Conservation (phyloP, 139 green algal species). For the Dunaliella primolecta region DNA sequence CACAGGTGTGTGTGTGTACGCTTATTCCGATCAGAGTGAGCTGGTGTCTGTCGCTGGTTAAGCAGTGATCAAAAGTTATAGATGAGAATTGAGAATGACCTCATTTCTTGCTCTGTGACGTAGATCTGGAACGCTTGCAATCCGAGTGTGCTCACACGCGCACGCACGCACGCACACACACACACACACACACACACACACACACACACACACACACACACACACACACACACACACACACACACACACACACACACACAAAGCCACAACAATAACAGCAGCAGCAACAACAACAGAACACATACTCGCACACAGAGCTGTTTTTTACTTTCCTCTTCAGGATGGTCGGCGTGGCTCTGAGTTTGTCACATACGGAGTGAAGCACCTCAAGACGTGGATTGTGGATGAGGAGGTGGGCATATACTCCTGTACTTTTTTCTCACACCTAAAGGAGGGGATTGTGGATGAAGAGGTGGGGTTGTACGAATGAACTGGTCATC, state of each 20-base stretch:
- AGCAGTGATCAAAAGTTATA: no score
- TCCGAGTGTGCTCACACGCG: not conserved
- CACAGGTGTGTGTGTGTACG: constrained; percentile 9
- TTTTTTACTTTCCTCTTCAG: not conserved
- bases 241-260: not conserved
- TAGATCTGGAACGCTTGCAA: no score
- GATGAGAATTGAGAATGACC: no score
- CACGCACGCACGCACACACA: not conserved
- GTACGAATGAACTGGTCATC: no score
- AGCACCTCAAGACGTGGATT: constrained; percentile 62
- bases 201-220: not conserved
- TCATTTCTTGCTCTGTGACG: no score
- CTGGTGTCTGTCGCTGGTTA: no score
- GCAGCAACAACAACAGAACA: no score
- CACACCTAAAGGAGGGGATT: no score
- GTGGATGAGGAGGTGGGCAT: constrained; percentile 38
- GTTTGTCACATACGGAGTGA: constrained; percentile 62
- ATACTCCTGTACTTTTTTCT: no score
- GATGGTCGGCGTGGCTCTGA: constrained; percentile 34
- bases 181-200: not conserved
- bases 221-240: not conserved
- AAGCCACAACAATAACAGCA: no score
- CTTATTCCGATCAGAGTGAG: no score
- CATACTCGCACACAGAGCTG: not conserved
- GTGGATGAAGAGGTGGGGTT: no score